phyloP scores from a whole-genome alignment of 352 stramenopile genomes.

The Globisporangium emineosum region DNA sequence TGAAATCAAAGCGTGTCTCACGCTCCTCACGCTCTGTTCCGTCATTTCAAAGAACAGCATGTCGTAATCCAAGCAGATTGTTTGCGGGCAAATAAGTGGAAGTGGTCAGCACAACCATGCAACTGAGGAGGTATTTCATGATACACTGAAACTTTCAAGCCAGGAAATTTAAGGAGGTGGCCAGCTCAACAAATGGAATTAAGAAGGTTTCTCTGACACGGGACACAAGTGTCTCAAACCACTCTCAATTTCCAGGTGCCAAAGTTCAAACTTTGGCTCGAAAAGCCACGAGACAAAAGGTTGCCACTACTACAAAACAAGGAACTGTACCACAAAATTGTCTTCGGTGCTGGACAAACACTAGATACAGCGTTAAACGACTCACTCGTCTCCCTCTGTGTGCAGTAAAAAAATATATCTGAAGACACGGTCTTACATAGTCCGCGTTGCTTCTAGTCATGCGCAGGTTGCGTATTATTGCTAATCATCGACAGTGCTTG shows the following conservation, averaged over 20 bases:
- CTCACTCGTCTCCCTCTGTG: no score
- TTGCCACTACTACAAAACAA: not conserved
- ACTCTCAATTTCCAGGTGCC: constrained; percentile 1
- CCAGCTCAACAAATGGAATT: no score
- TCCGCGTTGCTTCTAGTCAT: no score
- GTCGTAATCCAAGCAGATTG: not conserved
- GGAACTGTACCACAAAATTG: no score
- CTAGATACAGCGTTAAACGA: no score
- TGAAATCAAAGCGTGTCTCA: not conserved
- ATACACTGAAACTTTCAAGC: not conserved
- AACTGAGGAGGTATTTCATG: not conserved
- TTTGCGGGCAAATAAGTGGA: constrained; percentile 4
- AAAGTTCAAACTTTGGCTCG: not conserved
- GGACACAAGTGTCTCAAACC: constrained; percentile 5
- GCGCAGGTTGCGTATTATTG: no score
- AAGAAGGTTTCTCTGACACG: not conserved
- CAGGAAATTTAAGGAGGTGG: not conserved
- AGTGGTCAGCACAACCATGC: not conserved
- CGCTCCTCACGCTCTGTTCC: constrained; percentile 4
- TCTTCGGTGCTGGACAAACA: no score
- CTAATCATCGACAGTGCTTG: no score
- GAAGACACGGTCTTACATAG: no score
- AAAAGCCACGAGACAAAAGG: not conserved
- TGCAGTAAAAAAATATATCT: no score
- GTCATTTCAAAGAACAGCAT: not conserved